phyloP scores from a whole-genome alignment of 1,284 basidiomycete species.

The Trametes pubescens region DNA sequence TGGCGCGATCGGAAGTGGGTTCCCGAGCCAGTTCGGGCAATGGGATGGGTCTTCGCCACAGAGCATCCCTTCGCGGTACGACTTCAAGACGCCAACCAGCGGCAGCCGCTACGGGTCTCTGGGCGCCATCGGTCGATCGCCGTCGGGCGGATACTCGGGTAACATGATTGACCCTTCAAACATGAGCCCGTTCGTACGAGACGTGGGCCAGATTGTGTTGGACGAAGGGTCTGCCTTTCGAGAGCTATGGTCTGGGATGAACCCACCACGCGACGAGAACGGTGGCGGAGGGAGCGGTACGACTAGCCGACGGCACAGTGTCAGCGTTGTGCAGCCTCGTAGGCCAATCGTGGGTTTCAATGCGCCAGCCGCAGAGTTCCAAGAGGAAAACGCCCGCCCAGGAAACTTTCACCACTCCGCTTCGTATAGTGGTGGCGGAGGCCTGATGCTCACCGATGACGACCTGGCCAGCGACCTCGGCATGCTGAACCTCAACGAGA shows the following conservation, averaged over 20 bases:
- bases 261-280: slow-evolving; percentile 66
- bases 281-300: slow-evolving; percentile 76
- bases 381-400: slow-evolving; percentile 54
- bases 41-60: slow-evolving; percentile 66
- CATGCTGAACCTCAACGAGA: slow-evolving; percentile 66
- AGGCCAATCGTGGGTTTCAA: slow-evolving; percentile 74
- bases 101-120: slow-evolving; percentile 71
- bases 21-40: slow-evolving; percentile 49
- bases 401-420: slow-evolving; percentile 37
- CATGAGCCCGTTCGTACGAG: slow-evolving; percentile 82
- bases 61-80: slow-evolving; percentile 65
- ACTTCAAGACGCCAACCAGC: slow-evolving; percentile 64
- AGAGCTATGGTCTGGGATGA: slow-evolving; percentile 74
- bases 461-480: slow-evolving; percentile 79
- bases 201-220: slow-evolving; percentile 77
- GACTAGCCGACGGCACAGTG: slow-evolving; percentile 85
- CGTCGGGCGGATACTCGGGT: slow-evolving; percentile 59
- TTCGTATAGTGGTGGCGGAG: slow-evolving; percentile 49
- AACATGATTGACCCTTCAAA: slow-evolving; percentile 71
- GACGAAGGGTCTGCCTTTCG: slow-evolving; percentile 73
- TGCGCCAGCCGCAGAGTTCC: slow-evolving; percentile 57
- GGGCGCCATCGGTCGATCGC: slow-evolving; percentile 61
- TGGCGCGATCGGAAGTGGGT: slow-evolving; percentile 52
- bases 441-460: slow-evolving; percentile 78
- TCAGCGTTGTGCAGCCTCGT: slow-evolving; percentile 83